These are phyloP conservation scores for Begonia loranthoides DNA, from an alignment of 306 rosid genomes.

Conservation along the genomic window DNA sequence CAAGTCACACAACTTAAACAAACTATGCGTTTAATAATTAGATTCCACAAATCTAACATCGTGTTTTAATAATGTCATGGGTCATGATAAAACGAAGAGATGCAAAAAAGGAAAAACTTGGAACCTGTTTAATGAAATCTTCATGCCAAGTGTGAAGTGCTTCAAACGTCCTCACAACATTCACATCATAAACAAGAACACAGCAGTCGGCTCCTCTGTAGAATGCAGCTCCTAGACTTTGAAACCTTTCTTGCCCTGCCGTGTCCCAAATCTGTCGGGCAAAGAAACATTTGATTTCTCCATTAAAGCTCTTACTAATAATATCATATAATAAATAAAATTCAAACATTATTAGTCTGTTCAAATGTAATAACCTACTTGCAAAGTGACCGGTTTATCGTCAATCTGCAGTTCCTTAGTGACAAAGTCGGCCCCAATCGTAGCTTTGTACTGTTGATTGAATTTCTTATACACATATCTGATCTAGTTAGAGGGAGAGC, in stretches of 20 bases:
- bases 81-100: background rate
- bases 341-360: too few relatives aligned
- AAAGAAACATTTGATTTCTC: slow-evolving; percentile 1
- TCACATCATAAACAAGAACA: slow-evolving; percentile 78
- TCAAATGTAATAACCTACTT: slow-evolving; percentile 26
- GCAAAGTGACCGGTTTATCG: slow-evolving; percentile 66
- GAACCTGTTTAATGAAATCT: slow-evolving; percentile 80
- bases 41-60: too few relatives aligned
- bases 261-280: slow-evolving; percentile 84
- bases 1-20: too few relatives aligned
- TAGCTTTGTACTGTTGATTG: slow-evolving; percentile 66
- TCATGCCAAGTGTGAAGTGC: slow-evolving; percentile 70
- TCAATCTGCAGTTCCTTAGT: slow-evolving; percentile 80
- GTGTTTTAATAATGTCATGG: too few relatives aligned
- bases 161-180: slow-evolving; percentile 48
- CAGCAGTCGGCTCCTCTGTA: slow-evolving; percentile 94
- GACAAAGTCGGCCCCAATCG: slow-evolving; percentile 94
- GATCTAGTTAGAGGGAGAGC: background rate
- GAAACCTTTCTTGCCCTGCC: slow-evolving; percentile 92
- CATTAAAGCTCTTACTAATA: slow-evolving; percentile 1
- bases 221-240: slow-evolving; percentile 75
- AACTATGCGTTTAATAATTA: too few relatives aligned
- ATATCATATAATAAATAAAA: background rate
- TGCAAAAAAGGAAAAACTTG: background rate
- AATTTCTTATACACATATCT: slow-evolving; percentile 72